These are phyloP conservation scores for Thielaviopsis euricoi DNA, from an alignment of 2,329 filamentous ascomycete genomes.

Conservation along the genomic window DNA sequence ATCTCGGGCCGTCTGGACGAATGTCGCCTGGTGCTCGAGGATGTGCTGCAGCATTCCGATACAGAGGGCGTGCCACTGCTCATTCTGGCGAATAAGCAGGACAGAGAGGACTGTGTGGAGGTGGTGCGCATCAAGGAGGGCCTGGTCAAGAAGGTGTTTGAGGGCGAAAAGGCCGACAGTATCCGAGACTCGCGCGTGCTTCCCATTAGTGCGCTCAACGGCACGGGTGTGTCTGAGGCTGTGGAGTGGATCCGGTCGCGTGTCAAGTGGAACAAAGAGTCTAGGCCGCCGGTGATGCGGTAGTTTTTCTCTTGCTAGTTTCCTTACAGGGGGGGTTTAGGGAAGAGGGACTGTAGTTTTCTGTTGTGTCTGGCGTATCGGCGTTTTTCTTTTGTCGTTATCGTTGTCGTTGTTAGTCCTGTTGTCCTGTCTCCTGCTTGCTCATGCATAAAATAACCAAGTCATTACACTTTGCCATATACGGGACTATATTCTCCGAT, in stretches of 20 bases:
- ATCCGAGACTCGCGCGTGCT: conserved; percentile 84
- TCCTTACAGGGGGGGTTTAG: no score
- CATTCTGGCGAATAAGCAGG: conserved; percentile 93
- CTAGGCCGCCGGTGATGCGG: conserved; percentile 79
- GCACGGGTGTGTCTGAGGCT: conserved; percentile 75
- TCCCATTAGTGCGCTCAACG: conserved; percentile 79
- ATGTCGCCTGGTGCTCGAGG: conserved; percentile 77
- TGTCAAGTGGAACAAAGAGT: conserved; percentile 94
- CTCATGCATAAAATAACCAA: no score
- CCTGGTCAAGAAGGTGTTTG: conserved; percentile 84
- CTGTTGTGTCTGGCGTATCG: no score
- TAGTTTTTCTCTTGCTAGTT: conserved; percentile 25
- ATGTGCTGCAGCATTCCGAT: conserved; percentile 72
- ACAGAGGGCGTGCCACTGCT: conserved; percentile 83
- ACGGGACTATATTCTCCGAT: no score
- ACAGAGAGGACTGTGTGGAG: conserved; percentile 92
- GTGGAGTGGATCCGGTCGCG: conserved; percentile 92
- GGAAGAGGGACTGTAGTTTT: no score
- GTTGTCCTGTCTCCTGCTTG: no score
- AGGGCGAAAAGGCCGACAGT: conserved; percentile 73
- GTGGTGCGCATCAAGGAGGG: conserved; percentile 96
- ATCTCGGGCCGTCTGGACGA: conserved; percentile 56
- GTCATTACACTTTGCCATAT: no score
- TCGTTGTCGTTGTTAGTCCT: no score
- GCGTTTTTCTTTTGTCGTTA: no score